phyloP scores from a whole-genome alignment of 1,284 basidiomycete species.

The Naganishia albida region DNA sequence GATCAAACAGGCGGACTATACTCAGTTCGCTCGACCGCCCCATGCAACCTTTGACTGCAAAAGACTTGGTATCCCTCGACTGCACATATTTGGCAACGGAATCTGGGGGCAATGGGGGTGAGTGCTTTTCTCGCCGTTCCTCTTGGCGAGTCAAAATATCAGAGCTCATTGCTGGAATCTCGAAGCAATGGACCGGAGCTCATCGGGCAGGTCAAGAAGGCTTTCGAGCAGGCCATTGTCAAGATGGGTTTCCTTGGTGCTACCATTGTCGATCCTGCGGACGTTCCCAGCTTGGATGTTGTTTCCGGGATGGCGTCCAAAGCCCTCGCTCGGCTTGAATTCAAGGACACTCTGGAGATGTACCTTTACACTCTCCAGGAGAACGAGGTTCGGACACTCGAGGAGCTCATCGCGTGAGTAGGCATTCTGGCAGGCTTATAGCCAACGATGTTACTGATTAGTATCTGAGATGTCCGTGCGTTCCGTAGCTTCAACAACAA shows the following conservation, averaged over 20 bases:
- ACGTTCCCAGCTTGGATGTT: slow-evolving; percentile 1
- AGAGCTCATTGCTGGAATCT: not conserved
- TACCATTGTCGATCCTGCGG: not conserved
- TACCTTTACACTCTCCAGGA: slow-evolving; percentile 1
- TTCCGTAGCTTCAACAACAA: too few relatives aligned
- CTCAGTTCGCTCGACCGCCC: not conserved
- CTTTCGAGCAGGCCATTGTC: not conserved
- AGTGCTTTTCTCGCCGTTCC: not conserved
- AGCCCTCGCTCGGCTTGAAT: not conserved
- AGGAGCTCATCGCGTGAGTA: slow-evolving; percentile 6
- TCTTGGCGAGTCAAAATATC: too few relatives aligned
- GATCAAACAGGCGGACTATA: not conserved
- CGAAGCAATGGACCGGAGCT: not conserved
- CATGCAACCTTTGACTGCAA: slow-evolving; percentile 17
- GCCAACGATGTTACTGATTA: too few relatives aligned
- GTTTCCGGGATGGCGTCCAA: not conserved
- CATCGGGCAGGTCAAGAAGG: not conserved
- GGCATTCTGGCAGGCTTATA: too few relatives aligned
- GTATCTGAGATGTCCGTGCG: too few relatives aligned
- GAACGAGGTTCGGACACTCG: slow-evolving; percentile 2
- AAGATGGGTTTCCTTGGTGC: slow-evolving; percentile 9
- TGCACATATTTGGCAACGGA: not conserved
- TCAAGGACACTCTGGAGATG: slow-evolving; percentile 9
- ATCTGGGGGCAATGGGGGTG: slow-evolving; percentile 3
- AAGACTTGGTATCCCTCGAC: slow-evolving; percentile 8